Evolutionary conservation across 1,284 basidiomycete genomes (phyloP), one percentile per base, ranked within the genome.

Genomic region (Porogramme epimiltina): DNA sequence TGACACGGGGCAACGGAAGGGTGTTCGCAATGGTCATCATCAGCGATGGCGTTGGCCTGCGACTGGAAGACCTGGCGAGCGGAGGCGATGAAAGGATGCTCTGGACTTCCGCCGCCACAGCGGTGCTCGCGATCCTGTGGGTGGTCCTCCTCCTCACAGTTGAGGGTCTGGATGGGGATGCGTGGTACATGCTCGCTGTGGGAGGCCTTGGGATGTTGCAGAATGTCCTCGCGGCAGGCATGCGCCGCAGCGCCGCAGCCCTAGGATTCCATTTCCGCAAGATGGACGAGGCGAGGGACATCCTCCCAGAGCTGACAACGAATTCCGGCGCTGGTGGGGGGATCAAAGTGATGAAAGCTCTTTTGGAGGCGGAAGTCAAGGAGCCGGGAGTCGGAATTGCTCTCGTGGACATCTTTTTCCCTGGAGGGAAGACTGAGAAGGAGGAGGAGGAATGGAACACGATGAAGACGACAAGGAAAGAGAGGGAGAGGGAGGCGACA

Each of bases 1-100:
- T 70, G 10, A 68, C 66, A 4, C 39, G 51, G 24, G 68, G 68
- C 13, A 68, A 67, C 52, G 67, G 68, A 2, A 47, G 45, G 23
- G 34, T 36, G 10, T 36, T 51, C 37, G 67, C 64, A 10, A 55
- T 68, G 11, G 66, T 68, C 41, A 58, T 70, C 55, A 52, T 56
- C 25, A 58, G 60, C 24, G 57, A 65, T n/a, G 19, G 37, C 9
- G 13, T 31, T 13, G 63, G 62, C 4, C 23, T 64, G 24, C 51
- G 58, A 11, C 58, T 70, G 8, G 63, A 62, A 37, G 66, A 68
- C 42, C 54, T 69, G 16, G 67, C 67, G 3, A 42, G 42, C 3
- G 51, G 34, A 15, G 38, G 56, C 11, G 44, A 50, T 19, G 26
- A 39, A 6, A 49, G 24, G 20, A 23, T 40, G 9, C 13, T 9